A percentile compares a stretch with the other conserved stretches of the same genome.
Conservation (phyloP, 2,329 filamentous ascomycete genomes). For the Phialemoniopsis sp. region DNA sequence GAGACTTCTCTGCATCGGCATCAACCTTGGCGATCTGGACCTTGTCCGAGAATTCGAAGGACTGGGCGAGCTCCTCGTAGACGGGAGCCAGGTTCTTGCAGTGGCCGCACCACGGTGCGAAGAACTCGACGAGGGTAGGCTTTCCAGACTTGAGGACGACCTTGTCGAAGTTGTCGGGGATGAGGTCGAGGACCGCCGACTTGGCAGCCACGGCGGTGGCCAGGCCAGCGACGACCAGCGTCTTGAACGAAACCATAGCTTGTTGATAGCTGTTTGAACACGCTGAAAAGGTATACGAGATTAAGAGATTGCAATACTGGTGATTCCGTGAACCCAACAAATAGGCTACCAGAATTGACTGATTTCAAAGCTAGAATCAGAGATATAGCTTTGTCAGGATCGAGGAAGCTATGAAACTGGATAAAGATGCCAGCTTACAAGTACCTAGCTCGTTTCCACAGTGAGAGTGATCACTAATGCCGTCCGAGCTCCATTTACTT, state of each 20-base stretch:
- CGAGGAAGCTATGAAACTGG: background rate
- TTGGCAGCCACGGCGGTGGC: conserved; percentile 58
- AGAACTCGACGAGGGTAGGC: conserved; percentile 96
- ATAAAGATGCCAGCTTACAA: conserved; percentile 31
- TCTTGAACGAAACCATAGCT: conserved; percentile 56
- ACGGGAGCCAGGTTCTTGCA: conserved; percentile 96
- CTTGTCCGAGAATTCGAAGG: conserved; percentile 68
- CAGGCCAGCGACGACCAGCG: conserved; percentile 53
- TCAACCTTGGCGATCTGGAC: conserved; percentile 94
- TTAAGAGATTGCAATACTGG: conserved; percentile 3
- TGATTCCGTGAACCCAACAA: background rate
- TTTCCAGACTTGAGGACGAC: conserved; percentile 88
- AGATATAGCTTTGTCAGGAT: too few species aligned
- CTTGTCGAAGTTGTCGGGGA: conserved; percentile 86
- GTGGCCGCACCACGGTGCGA: conserved; percentile 97
- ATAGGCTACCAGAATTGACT: too few species aligned
- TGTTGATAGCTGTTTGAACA: conserved; percentile 7
- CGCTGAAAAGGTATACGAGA: background rate
- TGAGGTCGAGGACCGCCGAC: conserved; percentile 85
- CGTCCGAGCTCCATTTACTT: too few species aligned
- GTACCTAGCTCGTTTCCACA: conserved; percentile 3
- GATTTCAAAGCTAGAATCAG: too few species aligned
- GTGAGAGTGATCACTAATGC: too few species aligned
- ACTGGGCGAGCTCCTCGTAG: conserved; percentile 82
- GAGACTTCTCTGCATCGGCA: conserved; percentile 78